phyloP scores from a whole-genome alignment of 2,329 filamentous ascomycete species.

The Pestalotiopsis sp. region DNA sequence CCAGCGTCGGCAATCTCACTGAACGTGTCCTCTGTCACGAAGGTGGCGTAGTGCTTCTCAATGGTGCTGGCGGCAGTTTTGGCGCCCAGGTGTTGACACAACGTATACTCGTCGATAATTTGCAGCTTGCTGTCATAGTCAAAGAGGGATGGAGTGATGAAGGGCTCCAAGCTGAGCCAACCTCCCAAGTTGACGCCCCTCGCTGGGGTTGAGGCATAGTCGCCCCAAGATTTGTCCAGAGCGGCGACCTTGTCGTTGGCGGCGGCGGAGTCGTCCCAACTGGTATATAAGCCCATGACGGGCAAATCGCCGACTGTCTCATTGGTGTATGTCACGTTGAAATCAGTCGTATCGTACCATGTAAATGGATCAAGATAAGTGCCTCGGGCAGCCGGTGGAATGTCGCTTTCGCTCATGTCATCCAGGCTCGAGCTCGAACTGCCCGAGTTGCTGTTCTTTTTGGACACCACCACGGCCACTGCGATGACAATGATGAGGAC shows the following conservation, averaged over 20 bases:
- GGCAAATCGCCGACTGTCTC: constrained; percentile 84
- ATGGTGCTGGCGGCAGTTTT: constrained; percentile 65
- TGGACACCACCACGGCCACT: constrained; percentile 66
- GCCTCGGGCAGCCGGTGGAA: constrained; percentile 69
- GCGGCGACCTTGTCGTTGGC: constrained; percentile 82
- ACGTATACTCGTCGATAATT: constrained; percentile 87
- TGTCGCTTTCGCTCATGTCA: constrained; percentile 55
- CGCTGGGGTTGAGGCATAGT: constrained; percentile 78
- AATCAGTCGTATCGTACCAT: constrained; percentile 88
- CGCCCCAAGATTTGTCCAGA: constrained; percentile 73
- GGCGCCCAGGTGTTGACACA: constrained; percentile 71
- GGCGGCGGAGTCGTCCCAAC: constrained; percentile 81
- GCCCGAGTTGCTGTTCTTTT: constrained; percentile 53
- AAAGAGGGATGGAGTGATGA: constrained; percentile 94
- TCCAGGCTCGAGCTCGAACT: constrained; percentile 49
- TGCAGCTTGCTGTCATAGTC: constrained; percentile 62
- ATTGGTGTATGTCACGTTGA: constrained; percentile 93
- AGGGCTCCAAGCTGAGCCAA: constrained; percentile 92
- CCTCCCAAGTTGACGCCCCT: constrained; percentile 92
- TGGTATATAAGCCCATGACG: constrained; percentile 83
- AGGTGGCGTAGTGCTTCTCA: constrained; percentile 91
- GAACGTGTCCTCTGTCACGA: constrained; percentile 84
- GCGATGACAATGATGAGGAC: constrained; percentile 69
- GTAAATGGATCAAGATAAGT: constrained; percentile 86
- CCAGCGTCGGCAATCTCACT: constrained; percentile 83